Percentiles rank a stretch among this genome's conserved stretches.
phyloP scores from a whole-genome alignment of 2,329 filamentous ascomycete genomes.

The Penicillium sp. region DNA sequence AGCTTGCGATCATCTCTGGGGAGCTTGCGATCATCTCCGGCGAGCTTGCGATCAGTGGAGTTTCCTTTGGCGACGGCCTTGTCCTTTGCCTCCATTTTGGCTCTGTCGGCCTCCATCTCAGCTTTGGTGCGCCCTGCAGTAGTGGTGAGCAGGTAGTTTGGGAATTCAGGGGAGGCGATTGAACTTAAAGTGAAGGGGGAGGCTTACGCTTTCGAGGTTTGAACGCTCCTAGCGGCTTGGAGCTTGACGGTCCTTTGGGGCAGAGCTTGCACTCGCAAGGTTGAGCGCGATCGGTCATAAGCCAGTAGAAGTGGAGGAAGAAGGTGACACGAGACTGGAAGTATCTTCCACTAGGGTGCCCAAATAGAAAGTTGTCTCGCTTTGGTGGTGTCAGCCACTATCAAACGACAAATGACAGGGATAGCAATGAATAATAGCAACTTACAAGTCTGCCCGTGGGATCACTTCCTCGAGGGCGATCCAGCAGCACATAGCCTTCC shows the following conservation, averaged over 20 bases:
- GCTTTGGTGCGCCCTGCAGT: constrained; percentile 17
- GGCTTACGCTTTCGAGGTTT: constrained; percentile 14
- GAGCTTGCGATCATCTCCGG: constrained; percentile 11
- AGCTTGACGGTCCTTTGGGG: constrained; percentile 19
- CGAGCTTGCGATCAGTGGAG: neutral
- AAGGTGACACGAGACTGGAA: constrained; percentile 63
- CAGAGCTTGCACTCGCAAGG: constrained; percentile 61
- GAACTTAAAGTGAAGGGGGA: neutral
- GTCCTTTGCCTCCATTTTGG: neutral
- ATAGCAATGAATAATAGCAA: constrained; percentile 2
- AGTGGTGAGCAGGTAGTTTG: constrained; percentile 6
- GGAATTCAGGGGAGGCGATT: neutral
- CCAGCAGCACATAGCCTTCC: constrained; percentile 59
- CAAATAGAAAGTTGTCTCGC: constrained; percentile 63
- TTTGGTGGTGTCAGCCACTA: constrained; percentile 32
- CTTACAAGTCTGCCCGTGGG: constrained; percentile 43
- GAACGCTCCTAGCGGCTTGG: neutral
- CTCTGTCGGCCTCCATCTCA: constrained; percentile 16
- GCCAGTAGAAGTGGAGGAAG: constrained; percentile 62
- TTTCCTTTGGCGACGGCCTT: neutral
- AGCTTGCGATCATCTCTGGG: constrained; percentile 12
- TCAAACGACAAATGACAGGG: neutral
- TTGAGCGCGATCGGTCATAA: constrained; percentile 57
- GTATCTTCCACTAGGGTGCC: constrained; percentile 58
- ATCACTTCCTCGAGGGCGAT: constrained; percentile 53